A percentile compares a stretch with the other conserved stretches of the same genome.
Evolutionary conservation across 495 filamentous ascomycete species (phyloP).

Genomic region (Aspergillus kassunensis): DNA sequence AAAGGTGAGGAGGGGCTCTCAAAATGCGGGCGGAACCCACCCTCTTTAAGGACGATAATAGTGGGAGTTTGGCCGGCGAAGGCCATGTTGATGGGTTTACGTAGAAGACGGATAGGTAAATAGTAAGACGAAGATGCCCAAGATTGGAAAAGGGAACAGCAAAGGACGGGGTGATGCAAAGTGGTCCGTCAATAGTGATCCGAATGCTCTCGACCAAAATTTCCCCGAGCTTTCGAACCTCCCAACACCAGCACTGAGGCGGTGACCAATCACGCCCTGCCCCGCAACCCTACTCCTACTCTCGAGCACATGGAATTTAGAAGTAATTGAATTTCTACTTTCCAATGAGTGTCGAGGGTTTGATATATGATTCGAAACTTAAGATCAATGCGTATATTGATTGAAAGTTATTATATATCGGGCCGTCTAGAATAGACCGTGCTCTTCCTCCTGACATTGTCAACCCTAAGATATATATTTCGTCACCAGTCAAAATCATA

Average conservation of each 20-base stretch:
- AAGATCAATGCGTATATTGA: too few relatives aligned
- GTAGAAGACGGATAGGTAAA: not conserved
- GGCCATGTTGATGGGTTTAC: constrained; percentile 59
- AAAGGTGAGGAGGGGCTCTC: constrained; percentile 17
- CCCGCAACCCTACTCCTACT: constrained; percentile 30
- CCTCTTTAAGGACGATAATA: constrained; percentile 97
- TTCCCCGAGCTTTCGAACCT: constrained; percentile 41
- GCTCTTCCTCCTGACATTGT: too few relatives aligned
- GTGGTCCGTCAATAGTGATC: constrained; percentile 19
- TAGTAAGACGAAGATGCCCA: constrained; percentile 8
- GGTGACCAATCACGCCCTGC: constrained; percentile 34
- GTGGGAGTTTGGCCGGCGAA: constrained; percentile 98
- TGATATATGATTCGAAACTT: not conserved
- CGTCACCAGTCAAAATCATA: too few relatives aligned
- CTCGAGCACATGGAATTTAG: not conserved
- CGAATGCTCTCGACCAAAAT: constrained; percentile 38
- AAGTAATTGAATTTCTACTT: not conserved
- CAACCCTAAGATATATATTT: too few relatives aligned
- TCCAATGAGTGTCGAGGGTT: too few relatives aligned
- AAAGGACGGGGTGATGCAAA: constrained; percentile 20
- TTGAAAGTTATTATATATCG: too few relatives aligned
- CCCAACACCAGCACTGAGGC: constrained; percentile 28
- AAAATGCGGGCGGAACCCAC: constrained; percentile 53
- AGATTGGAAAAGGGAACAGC: not conserved
- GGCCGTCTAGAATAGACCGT: too few relatives aligned